Percentiles rank a stretch among this genome's conserved stretches.
Evolutionary conservation across 192 early-diverging fungal species (phyloP).

Genomic region (Cladochytrium replicatum): DNA sequence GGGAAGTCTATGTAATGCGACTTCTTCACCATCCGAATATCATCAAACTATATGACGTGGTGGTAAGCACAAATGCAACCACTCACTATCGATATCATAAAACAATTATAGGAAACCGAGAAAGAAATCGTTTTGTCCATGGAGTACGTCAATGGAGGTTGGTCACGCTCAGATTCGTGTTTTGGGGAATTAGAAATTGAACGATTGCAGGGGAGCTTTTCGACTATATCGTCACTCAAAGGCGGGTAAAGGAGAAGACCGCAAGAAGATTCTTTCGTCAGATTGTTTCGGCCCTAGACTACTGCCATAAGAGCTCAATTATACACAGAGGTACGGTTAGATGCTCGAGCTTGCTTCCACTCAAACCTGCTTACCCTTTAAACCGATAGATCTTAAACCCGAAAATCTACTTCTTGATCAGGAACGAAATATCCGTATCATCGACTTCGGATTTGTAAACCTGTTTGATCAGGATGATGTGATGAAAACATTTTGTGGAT

Average conservation of each 20-base stretch:
- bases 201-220: slow-evolving; percentile 1
- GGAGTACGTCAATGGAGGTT: slow-evolving; percentile 4
- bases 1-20: slow-evolving; percentile 1
- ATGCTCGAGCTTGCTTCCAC: no score
- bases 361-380: not conserved
- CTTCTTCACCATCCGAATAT: slow-evolving; percentile 4
- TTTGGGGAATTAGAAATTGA: no score
- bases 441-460: slow-evolving; percentile 16
- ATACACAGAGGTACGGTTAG: slow-evolving; percentile 18
- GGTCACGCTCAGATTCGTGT: not conserved
- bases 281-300: slow-evolving; percentile 2
- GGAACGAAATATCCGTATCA: slow-evolving; percentile 6
- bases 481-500: slow-evolving; percentile 16
- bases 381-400: slow-evolving; percentile 1
- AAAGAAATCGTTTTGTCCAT: slow-evolving; percentile 5
- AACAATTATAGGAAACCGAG: slow-evolving; percentile 5
- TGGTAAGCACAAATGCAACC: slow-evolving; percentile 1
- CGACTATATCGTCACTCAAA: slow-evolving; percentile 3
- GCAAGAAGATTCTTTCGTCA: slow-evolving; percentile 4
- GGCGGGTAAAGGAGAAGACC: not conserved
- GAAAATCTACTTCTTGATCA: slow-evolving; percentile 4
- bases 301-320: slow-evolving; percentile 6
- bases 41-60: not conserved
- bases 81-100: no score
- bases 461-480: slow-evolving; percentile 13